Conservation (phyloP, 768 basidiomycete genomes). For the Tulasnella sp. region DNA sequence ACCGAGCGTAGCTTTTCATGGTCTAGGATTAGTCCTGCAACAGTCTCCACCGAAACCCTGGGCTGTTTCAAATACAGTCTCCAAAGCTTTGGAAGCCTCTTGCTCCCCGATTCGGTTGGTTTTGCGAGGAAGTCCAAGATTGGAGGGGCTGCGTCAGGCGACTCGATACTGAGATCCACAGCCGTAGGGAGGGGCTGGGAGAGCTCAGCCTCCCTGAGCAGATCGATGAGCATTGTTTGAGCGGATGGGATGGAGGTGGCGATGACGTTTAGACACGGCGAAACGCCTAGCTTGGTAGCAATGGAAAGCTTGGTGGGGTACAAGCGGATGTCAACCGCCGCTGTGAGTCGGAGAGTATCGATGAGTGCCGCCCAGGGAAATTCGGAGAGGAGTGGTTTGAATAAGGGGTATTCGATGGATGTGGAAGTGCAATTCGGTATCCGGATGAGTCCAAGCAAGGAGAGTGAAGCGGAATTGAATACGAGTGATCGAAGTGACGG, state of each 20-base stretch:
- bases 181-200: background rate
- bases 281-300: background rate
- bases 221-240: background rate
- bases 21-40: background rate
- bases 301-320: background rate
- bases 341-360: background rate
- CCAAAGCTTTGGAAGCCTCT: background rate
- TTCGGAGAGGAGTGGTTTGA: background rate
- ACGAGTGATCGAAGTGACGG: background rate
- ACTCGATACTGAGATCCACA: background rate
- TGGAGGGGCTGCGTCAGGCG: background rate
- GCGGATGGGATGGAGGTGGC: background rate
- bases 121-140: background rate
- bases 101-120: background rate
- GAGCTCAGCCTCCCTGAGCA: background rate
- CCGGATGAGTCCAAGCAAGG: background rate
- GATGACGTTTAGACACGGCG: background rate
- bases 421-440: background rate
- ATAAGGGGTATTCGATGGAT: background rate
- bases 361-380: background rate
- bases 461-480: background rate
- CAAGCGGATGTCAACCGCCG: background rate
- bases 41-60: background rate
- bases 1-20: background rate
- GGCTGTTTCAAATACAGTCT: background rate